Percentiles rank a stretch among this genome's conserved stretches.
Conservation (phyloP, 805 yeast species). For the Wickerhamiella siamensis region DNA sequence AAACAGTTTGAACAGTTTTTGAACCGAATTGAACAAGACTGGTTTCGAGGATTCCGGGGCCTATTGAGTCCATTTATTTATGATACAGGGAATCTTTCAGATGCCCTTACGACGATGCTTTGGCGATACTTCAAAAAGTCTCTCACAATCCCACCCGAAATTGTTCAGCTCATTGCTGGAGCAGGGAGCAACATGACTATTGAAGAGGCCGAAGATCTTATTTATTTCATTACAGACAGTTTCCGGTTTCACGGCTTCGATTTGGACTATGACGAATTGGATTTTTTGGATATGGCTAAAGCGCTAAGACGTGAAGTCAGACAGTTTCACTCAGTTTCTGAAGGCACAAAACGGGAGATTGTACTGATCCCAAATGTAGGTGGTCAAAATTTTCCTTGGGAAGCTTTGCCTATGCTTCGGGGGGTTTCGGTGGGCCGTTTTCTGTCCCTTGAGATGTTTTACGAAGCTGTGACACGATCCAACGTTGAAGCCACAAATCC, state of each 20-base stretch:
- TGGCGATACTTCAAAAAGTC: conserved; percentile 28
- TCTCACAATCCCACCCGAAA: conserved; percentile 1
- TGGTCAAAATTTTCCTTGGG: conserved; percentile 82
- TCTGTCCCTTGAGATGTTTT: conserved; percentile 28
- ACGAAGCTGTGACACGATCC: conserved; percentile 6
- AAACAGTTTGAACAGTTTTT: conserved; percentile 38
- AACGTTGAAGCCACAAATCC: neutral
- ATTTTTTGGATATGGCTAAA: conserved; percentile 39
- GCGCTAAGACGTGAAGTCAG: conserved; percentile 37
- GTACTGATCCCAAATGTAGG: conserved; percentile 54
- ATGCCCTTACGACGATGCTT: conserved; percentile 29
- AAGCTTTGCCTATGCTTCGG: conserved; percentile 37
- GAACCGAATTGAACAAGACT: conserved; percentile 40
- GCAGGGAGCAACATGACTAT: conserved; percentile 25
- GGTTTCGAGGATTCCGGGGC: conserved; percentile 71
- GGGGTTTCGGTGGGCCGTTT: conserved; percentile 12
- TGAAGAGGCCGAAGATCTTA: conserved; percentile 44
- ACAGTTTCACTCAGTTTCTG: conserved; percentile 18
- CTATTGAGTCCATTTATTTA: conserved; percentile 34
- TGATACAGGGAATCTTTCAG: conserved; percentile 25
- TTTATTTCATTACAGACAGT: conserved; percentile 47
- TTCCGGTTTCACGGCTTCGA: conserved; percentile 48
- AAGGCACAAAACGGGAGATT: conserved; percentile 33
- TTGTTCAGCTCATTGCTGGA: conserved; percentile 35
- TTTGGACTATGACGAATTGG: conserved; percentile 52